Evolutionary conservation across 1,139 yeast genomes (phyloP).

Genomic region (Tardiomyces digboiensis): DNA sequence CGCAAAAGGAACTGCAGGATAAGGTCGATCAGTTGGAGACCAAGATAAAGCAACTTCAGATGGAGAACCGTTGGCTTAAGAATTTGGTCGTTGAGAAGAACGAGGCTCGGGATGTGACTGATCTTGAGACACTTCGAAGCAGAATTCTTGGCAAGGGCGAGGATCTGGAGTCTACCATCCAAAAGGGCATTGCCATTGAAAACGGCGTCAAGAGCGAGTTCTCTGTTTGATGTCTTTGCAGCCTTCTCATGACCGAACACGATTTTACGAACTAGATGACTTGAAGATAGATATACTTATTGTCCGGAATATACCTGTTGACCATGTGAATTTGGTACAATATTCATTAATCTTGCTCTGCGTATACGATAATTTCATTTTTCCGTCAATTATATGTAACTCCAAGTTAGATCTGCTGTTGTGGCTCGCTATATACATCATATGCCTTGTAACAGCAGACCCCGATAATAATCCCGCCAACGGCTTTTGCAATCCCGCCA

Average conservation of each 20-base stretch:
- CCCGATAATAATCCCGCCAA: constrained; percentile 16
- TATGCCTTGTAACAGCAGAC: constrained; percentile 20
- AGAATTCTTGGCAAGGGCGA: constrained; percentile 4
- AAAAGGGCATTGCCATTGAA: not conserved
- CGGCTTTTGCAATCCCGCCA: constrained; percentile 15
- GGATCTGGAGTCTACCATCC: not conserved
- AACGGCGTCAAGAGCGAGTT: not conserved
- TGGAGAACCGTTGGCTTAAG: constrained; percentile 75
- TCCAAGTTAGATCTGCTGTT: too few species aligned
- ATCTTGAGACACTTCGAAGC: constrained; percentile 16
- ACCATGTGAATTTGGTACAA: too few species aligned
- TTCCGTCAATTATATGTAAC: too few species aligned
- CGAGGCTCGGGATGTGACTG: constrained; percentile 29
- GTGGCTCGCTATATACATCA: too few species aligned
- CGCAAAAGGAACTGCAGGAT: constrained; percentile 52
- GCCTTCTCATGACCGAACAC: not conserved
- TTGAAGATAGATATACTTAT: too few species aligned
- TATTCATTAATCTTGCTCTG: too few species aligned
- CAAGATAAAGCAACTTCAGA: constrained; percentile 58
- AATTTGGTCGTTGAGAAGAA: constrained; percentile 62
- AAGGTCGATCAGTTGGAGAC: constrained; percentile 50
- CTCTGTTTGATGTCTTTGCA: not conserved
- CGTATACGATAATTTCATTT: too few species aligned
- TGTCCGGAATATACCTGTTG: too few species aligned
- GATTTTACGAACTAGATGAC: not conserved